A percentile compares a stretch with the other conserved stretches of the same genome.
These are phyloP conservation scores for Pythium dissotocum DNA, from an alignment of 352 stramenopile species.

Conservation along the genomic window DNA sequence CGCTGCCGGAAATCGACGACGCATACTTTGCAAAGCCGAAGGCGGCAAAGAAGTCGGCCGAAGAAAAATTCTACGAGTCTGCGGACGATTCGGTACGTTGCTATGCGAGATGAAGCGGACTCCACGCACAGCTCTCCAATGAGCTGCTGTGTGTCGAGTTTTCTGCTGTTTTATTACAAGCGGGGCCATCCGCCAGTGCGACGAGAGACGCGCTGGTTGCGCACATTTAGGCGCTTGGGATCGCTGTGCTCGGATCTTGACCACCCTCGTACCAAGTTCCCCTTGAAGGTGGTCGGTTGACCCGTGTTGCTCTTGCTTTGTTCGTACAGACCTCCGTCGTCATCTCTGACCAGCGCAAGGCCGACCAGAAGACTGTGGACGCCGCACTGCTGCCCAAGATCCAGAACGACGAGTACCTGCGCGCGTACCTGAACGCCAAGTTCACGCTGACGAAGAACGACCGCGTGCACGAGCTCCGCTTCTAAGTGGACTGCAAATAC, in stretches of 20 bases:
- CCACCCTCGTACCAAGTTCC: constrained; percentile 9
- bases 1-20: constrained; percentile 91
- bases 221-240: constrained; percentile 58
- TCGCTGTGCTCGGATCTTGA: constrained; percentile 37
- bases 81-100: constrained; percentile 29
- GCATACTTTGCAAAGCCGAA: constrained; percentile 93
- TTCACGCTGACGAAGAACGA: constrained; percentile 95
- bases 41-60: constrained; percentile 74
- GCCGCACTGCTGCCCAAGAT: constrained; percentile 67
- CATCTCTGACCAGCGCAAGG: constrained; percentile 94
- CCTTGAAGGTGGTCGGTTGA: constrained; percentile 26
- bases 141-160: neutral
- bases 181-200: neutral
- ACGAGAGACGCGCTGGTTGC: neutral
- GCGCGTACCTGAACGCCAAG: constrained; percentile 93
- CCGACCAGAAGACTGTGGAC: constrained; percentile 96
- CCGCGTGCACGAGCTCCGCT: constrained; percentile 96
- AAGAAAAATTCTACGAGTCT: constrained; percentile 88
- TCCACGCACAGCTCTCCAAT: neutral
- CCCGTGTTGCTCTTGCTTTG: constrained; percentile 13
- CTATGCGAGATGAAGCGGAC: neutral
- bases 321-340: constrained; percentile 44
- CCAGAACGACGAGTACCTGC: constrained; percentile 83
- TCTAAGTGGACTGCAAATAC: constrained; percentile 62
- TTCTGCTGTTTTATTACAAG: neutral